Percentiles rank a stretch among this genome's conserved stretches.
Evolutionary conservation across 2,329 filamentous ascomycete species (phyloP).

Genomic region (Seiridium cupressi): DNA sequence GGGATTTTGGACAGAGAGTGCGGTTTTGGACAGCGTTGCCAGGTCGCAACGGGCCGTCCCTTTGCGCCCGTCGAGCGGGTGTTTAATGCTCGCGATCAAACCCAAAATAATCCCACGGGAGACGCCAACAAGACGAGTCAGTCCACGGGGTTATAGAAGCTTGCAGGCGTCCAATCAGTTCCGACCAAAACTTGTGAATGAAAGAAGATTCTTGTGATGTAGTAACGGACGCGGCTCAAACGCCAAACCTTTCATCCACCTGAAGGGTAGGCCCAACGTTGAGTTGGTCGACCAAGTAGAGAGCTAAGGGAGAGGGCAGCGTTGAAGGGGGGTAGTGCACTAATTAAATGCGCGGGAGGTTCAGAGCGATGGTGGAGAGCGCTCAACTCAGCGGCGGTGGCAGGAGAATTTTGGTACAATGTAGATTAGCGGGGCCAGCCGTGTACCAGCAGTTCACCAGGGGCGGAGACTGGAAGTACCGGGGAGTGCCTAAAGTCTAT

Average conservation of each 20-base stretch:
- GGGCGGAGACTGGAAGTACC: constrained; percentile 9
- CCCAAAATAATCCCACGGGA: neutral
- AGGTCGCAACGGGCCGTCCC: neutral
- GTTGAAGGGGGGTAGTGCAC: neutral
- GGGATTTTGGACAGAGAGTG: neutral
- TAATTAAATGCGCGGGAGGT: constrained; percentile 2
- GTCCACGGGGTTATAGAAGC: neutral
- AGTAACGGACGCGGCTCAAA: neutral
- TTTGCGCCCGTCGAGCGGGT: neutral
- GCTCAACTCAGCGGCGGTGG: neutral
- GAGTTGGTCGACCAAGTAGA: neutral
- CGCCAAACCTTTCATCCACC: neutral
- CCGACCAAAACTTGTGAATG: neutral
- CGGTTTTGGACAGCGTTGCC: neutral
- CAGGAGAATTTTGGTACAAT: constrained; percentile 7
- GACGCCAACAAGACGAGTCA: neutral
- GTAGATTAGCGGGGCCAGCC: constrained; percentile 13
- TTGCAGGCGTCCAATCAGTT: neutral
- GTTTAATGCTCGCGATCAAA: constrained; percentile 3
- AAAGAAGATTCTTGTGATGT: too few species aligned
- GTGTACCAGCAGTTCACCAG: constrained; percentile 1
- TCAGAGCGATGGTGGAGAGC: constrained; percentile 7
- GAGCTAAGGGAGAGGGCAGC: neutral
- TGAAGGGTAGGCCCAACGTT: neutral
- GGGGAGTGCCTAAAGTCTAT: constrained; percentile 10